Evolutionary conservation across 164 flowering plant species (phyloP).

Genomic region (Magnolia officinalis): DNA sequence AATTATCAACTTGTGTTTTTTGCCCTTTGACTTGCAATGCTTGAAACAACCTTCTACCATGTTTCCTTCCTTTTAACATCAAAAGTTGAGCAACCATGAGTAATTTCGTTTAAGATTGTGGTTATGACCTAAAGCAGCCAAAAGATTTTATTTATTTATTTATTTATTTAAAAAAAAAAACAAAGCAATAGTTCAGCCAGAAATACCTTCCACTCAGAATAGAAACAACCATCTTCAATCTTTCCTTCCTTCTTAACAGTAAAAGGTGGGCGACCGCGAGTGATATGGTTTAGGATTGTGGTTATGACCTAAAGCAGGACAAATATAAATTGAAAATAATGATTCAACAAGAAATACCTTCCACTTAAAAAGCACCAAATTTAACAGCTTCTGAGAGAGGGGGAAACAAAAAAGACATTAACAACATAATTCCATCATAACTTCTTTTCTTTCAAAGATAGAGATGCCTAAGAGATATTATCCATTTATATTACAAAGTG

Average conservation of each 20-base stretch:
- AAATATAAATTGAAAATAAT: neutral
- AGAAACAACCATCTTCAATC: constrained; percentile 29
- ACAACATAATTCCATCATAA: too few species aligned
- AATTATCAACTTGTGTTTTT: constrained; percentile 51
- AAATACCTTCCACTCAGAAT: too few species aligned
- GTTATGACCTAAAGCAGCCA: constrained; percentile 63
- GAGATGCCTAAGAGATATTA: neutral
- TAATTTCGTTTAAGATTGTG: constrained; percentile 69
- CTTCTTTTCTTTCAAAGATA: too few species aligned
- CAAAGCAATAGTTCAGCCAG: neutral
- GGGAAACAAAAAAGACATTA: too few species aligned
- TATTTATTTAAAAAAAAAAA: too few species aligned
- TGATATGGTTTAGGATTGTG: constrained; percentile 70
- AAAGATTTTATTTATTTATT: too few species aligned
- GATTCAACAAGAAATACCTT: neutral
- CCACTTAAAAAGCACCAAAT: neutral
- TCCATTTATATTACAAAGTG: neutral
- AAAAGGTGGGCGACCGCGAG: constrained; percentile 63
- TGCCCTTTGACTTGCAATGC: constrained; percentile 35
- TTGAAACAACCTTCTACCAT: constrained; percentile 29
- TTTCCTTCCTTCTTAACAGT: constrained; percentile 40
- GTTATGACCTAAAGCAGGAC: constrained; percentile 63
- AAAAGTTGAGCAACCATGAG: constrained; percentile 62
- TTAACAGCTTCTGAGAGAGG: neutral
- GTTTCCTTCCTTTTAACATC: constrained; percentile 41